These are phyloP conservation scores for Crassisporium funariophilum DNA, from an alignment of 768 basidiomycete genomes.

Conservation along the genomic window DNA sequence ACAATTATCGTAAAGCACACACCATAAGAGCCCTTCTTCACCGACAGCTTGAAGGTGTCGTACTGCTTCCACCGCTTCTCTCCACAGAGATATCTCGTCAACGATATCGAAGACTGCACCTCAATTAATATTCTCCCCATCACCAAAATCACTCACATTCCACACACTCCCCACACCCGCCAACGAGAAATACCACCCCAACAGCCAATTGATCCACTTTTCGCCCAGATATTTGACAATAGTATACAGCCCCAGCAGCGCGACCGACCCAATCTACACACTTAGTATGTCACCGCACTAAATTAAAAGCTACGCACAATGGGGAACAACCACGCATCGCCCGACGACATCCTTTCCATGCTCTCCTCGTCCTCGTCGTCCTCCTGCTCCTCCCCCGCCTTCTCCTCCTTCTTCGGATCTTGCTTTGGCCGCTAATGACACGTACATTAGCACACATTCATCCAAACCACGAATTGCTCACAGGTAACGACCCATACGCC, in stretches of 20 bases:
- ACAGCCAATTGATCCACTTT: conserved; percentile 80
- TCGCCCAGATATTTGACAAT: conserved; percentile 76
- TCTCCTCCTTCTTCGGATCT: conserved; percentile 6
- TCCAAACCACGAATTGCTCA: conserved; percentile 25
- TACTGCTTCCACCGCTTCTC: conserved; percentile 58
- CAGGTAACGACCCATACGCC: conserved; percentile 67
- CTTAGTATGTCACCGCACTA: not conserved
- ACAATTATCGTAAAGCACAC: conserved; percentile 10
- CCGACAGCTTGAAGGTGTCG: conserved; percentile 42
- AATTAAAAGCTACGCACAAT: conserved; percentile 48
- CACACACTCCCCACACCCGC: conserved; percentile 68
- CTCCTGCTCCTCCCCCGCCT: conserved; percentile 14
- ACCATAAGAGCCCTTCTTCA: conserved; percentile 54
- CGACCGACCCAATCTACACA: conserved; percentile 67
- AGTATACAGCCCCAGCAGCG: conserved; percentile 68
- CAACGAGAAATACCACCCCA: conserved; percentile 75
- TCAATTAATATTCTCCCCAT: not conserved
- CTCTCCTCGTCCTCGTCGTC: conserved; percentile 63
- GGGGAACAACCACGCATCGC: conserved; percentile 77
- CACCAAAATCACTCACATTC: conserved; percentile 48
- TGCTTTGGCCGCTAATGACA: not conserved
- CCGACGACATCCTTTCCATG: conserved; percentile 61
- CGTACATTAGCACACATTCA: conserved; percentile 1
- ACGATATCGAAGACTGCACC: conserved; percentile 51
- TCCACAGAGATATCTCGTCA: conserved; percentile 53